Percentiles rank a stretch among this genome's conserved stretches.
phyloP scores from a whole-genome alignment of 768 basidiomycete genomes.

The Serendipita indica region DNA sequence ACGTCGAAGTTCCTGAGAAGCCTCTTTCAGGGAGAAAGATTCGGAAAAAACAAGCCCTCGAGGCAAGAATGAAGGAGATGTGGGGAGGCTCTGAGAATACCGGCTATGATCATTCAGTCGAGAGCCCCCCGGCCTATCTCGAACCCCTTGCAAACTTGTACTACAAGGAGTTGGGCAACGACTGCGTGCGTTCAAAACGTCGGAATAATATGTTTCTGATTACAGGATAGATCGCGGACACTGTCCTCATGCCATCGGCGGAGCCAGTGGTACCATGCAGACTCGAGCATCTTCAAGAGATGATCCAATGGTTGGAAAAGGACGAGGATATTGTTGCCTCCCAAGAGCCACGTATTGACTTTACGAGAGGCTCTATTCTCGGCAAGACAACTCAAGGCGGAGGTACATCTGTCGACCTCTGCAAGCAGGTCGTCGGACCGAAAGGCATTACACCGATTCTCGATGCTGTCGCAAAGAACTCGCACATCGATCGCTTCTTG shows the following conservation, averaged over 20 bases:
- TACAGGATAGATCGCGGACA: neutral
- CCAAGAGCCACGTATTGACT: constrained; percentile 14
- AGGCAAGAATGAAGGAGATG: neutral
- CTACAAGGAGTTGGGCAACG: neutral
- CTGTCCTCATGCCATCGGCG: constrained; percentile 9
- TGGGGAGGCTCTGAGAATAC: neutral
- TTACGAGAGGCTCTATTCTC: constrained; percentile 14
- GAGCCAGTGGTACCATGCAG: constrained; percentile 15
- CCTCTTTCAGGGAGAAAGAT: neutral
- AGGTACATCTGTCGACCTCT: constrained; percentile 12
- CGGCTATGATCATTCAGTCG: neutral
- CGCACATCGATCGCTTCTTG: constrained; percentile 12
- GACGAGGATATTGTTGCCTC: constrained; percentile 11
- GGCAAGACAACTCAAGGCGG: constrained; percentile 14
- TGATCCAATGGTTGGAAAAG: constrained; percentile 13
- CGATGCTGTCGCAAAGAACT: constrained; percentile 14
- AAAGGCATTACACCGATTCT: constrained; percentile 13
- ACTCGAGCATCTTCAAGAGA: constrained; percentile 9
- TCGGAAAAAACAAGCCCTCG: neutral
- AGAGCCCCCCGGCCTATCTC: too few species aligned
- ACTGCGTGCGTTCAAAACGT: neutral
- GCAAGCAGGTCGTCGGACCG: constrained; percentile 15
- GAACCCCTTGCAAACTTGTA: too few species aligned
- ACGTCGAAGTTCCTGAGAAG: neutral
- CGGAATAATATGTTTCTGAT: neutral